Conservation (phyloP, 106 monocot genomes). For the Acanthochlamys bracteata region DNA sequence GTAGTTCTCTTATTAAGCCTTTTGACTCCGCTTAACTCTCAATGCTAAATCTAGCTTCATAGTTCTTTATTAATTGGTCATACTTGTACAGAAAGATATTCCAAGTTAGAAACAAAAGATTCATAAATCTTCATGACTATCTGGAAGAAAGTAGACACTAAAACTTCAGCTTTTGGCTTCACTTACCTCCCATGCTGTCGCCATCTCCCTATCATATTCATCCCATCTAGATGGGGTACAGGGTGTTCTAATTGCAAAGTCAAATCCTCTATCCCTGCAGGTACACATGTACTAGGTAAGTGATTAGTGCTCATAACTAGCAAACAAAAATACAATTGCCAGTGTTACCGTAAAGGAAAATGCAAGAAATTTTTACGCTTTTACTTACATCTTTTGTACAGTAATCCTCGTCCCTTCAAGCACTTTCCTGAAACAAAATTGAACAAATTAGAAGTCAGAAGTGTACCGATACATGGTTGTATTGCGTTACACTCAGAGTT, state of each 20-base stretch:
- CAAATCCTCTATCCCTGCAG: constrained; percentile 81
- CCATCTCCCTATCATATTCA: constrained; percentile 80
- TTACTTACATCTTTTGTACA: constrained; percentile 77
- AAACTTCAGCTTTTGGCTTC: neutral
- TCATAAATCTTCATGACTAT: too few relatives aligned
- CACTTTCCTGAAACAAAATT: constrained; percentile 40
- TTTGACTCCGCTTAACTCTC: too few relatives aligned
- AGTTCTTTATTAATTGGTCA: too few relatives aligned
- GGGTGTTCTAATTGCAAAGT: constrained; percentile 92
- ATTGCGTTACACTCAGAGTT: too few relatives aligned
- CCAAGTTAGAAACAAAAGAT: too few relatives aligned
- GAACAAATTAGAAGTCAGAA: too few relatives aligned
- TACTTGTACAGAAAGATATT: too few relatives aligned
- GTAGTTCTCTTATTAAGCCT: too few relatives aligned
- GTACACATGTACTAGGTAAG: constrained; percentile 5
- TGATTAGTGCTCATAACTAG: constrained; percentile 5
- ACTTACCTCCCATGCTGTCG: constrained; percentile 83
- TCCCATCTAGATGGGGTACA: constrained; percentile 86
- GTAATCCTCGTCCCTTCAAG: constrained; percentile 94
- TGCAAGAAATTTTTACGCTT: too few relatives aligned
- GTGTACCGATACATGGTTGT: too few relatives aligned
- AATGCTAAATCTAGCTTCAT: too few relatives aligned
- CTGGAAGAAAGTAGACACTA: too few relatives aligned
- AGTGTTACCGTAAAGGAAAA: neutral
- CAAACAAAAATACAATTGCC: neutral